phyloP scores from a whole-genome alignment of 345 rosid species.

The Theobroma cacao region DNA sequence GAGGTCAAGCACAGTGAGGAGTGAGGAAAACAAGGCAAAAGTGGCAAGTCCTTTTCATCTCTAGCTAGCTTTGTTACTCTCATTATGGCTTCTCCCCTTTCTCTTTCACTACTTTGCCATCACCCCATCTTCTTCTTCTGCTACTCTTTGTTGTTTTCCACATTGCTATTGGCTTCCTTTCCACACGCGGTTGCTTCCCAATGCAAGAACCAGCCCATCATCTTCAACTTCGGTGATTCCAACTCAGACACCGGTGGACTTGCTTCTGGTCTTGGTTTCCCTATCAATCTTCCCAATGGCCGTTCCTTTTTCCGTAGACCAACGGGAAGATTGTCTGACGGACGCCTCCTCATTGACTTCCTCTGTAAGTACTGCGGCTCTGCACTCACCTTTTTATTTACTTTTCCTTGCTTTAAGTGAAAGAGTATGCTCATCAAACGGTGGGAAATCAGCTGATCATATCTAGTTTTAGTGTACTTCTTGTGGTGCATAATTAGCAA shows the following conservation, averaged over 20 bases:
- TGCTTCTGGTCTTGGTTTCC: slow-evolving; percentile 73
- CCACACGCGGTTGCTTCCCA: slow-evolving; percentile 20
- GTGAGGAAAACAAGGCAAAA: neutral
- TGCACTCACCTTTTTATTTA: neutral
- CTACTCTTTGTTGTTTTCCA: neutral
- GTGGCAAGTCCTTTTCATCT: neutral
- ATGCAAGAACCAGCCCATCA: slow-evolving; percentile 51
- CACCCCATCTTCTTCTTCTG: neutral
- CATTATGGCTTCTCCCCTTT: neutral
- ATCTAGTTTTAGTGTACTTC: neutral
- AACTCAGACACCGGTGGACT: slow-evolving; percentile 96
- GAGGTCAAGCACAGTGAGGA: too few species aligned
- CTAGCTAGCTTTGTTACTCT: neutral
- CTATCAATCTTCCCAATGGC: slow-evolving; percentile 64
- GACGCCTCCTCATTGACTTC: slow-evolving; percentile 80
- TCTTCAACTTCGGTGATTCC: slow-evolving; percentile 89
- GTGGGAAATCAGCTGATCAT: neutral
- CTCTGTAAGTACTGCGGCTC: slow-evolving; percentile 62
- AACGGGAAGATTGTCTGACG: slow-evolving; percentile 79
- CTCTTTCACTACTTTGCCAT: neutral
- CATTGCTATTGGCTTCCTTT: neutral
- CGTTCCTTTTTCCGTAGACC: slow-evolving; percentile 63
- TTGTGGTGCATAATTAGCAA: neutral
- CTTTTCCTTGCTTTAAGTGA: neutral
- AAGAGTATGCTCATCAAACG: neutral